phyloP scores from a whole-genome alignment of 2,329 filamentous ascomycete genomes.

The Penicillium sumatraense region DNA sequence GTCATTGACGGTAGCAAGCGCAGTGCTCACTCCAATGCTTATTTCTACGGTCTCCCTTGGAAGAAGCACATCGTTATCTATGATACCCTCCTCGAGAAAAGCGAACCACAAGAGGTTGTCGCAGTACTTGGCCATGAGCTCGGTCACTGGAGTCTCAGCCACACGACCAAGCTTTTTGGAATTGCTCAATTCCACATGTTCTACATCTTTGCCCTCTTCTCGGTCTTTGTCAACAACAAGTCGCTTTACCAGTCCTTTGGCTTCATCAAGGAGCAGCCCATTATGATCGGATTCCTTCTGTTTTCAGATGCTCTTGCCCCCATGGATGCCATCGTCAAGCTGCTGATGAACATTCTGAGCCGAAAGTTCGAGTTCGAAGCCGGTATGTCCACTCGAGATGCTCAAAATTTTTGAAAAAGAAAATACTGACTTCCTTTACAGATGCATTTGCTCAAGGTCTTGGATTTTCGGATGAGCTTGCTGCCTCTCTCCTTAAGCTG shows the following conservation, averaged over 20 bases:
- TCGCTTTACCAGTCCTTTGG: slow-evolving; percentile 92
- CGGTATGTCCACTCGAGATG: slow-evolving; percentile 52
- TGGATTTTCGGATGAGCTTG: slow-evolving; percentile 82
- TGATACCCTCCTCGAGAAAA: slow-evolving; percentile 96
- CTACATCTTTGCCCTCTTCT: slow-evolving; percentile 96
- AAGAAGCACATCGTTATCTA: slow-evolving; percentile 99
- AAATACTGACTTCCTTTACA: slow-evolving; percentile 35
- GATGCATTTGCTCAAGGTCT: slow-evolving; percentile 84
- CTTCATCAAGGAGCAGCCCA: slow-evolving; percentile 80
- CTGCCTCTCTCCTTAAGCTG: slow-evolving; percentile 89
- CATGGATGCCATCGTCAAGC: slow-evolving; percentile 92
- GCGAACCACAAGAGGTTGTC: slow-evolving; percentile 86
- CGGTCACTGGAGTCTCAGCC: slow-evolving; percentile 94
- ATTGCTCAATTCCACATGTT: slow-evolving; percentile 92
- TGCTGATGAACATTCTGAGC: slow-evolving; percentile 94
- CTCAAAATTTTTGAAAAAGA: not conserved
- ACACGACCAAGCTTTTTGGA: slow-evolving; percentile 87
- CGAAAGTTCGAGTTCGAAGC: slow-evolving; percentile 96
- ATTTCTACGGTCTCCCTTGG: slow-evolving; percentile 97
- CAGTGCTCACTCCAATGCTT: slow-evolving; percentile 86
- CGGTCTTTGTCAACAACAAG: slow-evolving; percentile 93
- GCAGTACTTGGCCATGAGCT: slow-evolving; percentile 95
- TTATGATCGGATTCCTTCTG: slow-evolving; percentile 95
- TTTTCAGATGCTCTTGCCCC: slow-evolving; percentile 97
- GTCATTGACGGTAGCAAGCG: slow-evolving; percentile 93